These are phyloP conservation scores for Nannochloropsis salina DNA, from an alignment of 108 stramenopile species.

Conservation along the genomic window DNA sequence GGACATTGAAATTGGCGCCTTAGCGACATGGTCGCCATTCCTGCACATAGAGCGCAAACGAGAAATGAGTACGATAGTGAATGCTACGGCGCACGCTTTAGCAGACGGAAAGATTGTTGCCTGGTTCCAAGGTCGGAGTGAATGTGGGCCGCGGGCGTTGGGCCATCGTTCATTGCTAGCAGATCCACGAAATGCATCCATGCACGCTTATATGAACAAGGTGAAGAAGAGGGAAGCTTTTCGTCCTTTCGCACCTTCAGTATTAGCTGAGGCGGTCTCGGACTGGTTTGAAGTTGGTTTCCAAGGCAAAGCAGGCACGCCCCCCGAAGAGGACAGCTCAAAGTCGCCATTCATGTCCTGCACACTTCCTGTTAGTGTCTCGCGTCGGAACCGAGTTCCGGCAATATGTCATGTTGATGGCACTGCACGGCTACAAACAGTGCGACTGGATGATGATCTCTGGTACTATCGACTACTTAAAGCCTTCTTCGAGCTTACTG, in stretches of 20 bases:
- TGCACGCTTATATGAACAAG: neutral
- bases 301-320: neutral
- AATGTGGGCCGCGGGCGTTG: slow-evolving; percentile 83
- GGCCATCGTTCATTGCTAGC: slow-evolving; percentile 87
- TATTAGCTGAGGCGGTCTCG: slow-evolving; percentile 73
- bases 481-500: slow-evolving; percentile 70
- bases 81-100: slow-evolving; percentile 64
- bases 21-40: slow-evolving; percentile 58
- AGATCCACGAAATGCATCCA: slow-evolving; percentile 66
- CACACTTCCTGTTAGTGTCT: slow-evolving; percentile 66
- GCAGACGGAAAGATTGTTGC: slow-evolving; percentile 73
- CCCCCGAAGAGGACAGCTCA: neutral
- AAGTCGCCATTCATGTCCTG: slow-evolving; percentile 55
- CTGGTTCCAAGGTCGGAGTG: slow-evolving; percentile 76
- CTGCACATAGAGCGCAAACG: slow-evolving; percentile 23
- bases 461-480: slow-evolving; percentile 73
- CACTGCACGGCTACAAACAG: slow-evolving; percentile 84
- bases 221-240: slow-evolving; percentile 69
- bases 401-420: slow-evolving; percentile 92
- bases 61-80: slow-evolving; percentile 43
- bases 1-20: slow-evolving; percentile 62
- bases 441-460: slow-evolving; percentile 41
- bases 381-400: slow-evolving; percentile 63
- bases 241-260: slow-evolving; percentile 88
- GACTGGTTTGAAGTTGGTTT: slow-evolving; percentile 48